These are phyloP conservation scores for Neurospora hispaniola DNA, from an alignment of 495 filamentous ascomycete genomes.

Conservation along the genomic window DNA sequence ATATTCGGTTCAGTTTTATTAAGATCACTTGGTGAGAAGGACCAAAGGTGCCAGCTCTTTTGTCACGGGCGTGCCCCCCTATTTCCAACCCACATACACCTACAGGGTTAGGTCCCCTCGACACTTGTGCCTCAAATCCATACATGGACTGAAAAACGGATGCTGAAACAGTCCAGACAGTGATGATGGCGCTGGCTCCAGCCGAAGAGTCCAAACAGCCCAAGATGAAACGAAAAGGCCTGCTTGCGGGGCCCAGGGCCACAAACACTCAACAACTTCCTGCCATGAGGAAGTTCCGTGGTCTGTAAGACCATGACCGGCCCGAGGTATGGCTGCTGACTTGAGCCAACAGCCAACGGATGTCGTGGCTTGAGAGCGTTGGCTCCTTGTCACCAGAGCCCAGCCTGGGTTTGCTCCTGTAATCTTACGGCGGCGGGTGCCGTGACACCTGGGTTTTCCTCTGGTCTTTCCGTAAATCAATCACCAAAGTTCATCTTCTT, in stretches of 20 bases:
- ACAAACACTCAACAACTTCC: not conserved
- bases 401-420: not conserved
- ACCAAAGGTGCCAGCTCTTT: no score
- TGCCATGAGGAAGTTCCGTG: not conserved
- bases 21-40: no score
- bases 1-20: no score
- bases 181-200: not conserved
- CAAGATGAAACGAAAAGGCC: not conserved
- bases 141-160: not conserved
- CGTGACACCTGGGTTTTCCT: not conserved
- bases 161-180: not conserved
- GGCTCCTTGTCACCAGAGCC: not conserved
- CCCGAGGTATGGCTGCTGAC: no score
- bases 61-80: not conserved
- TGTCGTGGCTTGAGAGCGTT: not conserved
- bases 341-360: not conserved
- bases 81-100: not conserved
- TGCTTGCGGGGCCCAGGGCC: not conserved
- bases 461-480: no score
- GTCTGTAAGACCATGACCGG: not conserved
- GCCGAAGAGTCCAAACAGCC: not conserved
- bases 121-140: not conserved
- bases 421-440: not conserved
- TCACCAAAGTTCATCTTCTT: no score
- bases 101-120: not conserved